These are phyloP conservation scores for Clonostachys chloroleuca DNA, from an alignment of 2,329 filamentous ascomycete genomes.

Conservation along the genomic window DNA sequence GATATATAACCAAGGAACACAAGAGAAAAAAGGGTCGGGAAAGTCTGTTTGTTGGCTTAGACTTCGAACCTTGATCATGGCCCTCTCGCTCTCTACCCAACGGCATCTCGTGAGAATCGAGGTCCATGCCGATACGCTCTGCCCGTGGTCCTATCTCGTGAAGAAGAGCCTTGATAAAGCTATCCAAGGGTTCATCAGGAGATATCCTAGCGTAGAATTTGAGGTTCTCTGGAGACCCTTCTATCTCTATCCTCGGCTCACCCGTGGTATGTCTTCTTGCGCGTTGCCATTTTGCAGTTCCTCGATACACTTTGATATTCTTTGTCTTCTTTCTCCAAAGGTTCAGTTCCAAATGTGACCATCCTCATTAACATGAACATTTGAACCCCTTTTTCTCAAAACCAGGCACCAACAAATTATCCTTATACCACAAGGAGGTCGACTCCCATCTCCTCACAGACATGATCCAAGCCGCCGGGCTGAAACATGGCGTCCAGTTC, in stretches of 20 bases:
- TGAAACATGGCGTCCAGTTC: constrained; percentile 30
- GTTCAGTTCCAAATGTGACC: no score
- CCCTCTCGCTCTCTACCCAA: no score
- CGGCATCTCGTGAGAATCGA: constrained; percentile 23
- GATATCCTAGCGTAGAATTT: constrained; percentile 37
- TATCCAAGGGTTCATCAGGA: constrained; percentile 30
- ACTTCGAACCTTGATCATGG: no score
- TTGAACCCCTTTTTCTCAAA: not conserved
- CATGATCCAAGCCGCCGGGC: constrained; percentile 23
- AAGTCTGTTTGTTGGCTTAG: no score
- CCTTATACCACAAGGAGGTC: constrained; percentile 26
- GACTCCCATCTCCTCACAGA: constrained; percentile 16
- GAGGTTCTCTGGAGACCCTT: constrained; percentile 42
- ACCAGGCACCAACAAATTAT: constrained; percentile 25
- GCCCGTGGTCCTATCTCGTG: constrained; percentile 47
- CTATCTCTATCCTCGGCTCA: constrained; percentile 32
- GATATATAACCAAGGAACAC: no score
- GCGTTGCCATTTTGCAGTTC: no score
- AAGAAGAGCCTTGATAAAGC: constrained; percentile 39
- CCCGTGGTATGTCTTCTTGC: constrained; percentile 10
- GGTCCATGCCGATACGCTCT: constrained; percentile 43
- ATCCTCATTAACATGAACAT: constrained; percentile 2
- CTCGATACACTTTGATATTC: not conserved
- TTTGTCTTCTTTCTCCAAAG: not conserved
- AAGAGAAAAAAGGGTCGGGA: no score